phyloP scores from a whole-genome alignment of 2,329 filamentous ascomycete genomes.

The Fusarium sp. region DNA sequence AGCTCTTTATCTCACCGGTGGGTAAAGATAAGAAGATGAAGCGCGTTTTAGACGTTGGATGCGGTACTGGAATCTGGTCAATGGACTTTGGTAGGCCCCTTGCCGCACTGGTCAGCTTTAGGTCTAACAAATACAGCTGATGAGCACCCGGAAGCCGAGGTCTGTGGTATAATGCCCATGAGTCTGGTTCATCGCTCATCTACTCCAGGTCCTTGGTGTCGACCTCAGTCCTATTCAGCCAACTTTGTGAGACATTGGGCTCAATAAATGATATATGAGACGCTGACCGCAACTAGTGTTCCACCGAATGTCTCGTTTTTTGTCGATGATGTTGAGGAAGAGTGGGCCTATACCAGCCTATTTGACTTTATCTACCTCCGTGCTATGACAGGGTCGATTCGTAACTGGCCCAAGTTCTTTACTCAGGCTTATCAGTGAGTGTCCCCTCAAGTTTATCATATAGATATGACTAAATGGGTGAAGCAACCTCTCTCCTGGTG shows the following conservation, averaged over 20 bases:
- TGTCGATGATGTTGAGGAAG: constrained; percentile 29
- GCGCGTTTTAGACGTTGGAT: constrained; percentile 26
- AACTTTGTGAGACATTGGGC: neutral
- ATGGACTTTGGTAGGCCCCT: constrained; percentile 21
- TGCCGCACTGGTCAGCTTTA: no score
- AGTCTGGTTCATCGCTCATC: neutral
- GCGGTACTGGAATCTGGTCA: constrained; percentile 30
- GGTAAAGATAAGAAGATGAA: neutral
- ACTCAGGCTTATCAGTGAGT: constrained; percentile 10
- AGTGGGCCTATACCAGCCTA: constrained; percentile 18
- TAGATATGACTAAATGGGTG: neutral
- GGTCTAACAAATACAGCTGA: constrained; percentile 12
- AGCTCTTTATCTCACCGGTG: constrained; percentile 8
- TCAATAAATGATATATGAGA: rapidly evolving
- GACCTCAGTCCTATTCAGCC: constrained; percentile 35
- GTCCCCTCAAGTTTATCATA: no score
- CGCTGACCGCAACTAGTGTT: constrained; percentile 6
- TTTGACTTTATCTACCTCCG: constrained; percentile 32
- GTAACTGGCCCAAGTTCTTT: constrained; percentile 16
- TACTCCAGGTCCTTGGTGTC: constrained; percentile 22
- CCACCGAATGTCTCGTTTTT: constrained; percentile 22
- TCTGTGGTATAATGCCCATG: neutral
- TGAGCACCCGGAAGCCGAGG: constrained; percentile 27
- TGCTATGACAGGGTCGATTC: constrained; percentile 17
- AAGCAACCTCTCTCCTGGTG: constrained; percentile 27